A percentile compares a stretch with the other conserved stretches of the same genome.
These are phyloP conservation scores for Botrytis byssoidea DNA, from an alignment of 2,329 filamentous ascomycete genomes.

Conservation along the genomic window DNA sequence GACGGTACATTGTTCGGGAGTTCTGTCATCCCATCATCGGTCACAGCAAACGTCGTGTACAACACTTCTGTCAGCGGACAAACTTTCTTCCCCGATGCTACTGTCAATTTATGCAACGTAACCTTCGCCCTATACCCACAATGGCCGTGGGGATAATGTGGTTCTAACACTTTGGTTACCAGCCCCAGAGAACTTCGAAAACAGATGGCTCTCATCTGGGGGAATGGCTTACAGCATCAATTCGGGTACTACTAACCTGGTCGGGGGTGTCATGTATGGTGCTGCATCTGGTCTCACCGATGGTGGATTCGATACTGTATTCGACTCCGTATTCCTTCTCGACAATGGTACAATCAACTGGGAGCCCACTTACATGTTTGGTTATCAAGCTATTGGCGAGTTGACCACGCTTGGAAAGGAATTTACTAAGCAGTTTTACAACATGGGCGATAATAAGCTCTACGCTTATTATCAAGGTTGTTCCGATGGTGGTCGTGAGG, in stretches of 20 bases:
- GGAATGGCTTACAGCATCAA: too few species aligned
- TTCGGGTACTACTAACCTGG: too few species aligned
- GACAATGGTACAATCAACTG: constrained; percentile 43
- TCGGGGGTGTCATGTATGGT: constrained; percentile 37
- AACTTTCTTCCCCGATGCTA: not conserved
- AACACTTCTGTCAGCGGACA: not conserved
- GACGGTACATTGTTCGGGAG: not conserved
- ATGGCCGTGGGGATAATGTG: not conserved
- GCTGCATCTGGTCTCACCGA: constrained; percentile 49
- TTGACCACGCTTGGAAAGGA: constrained; percentile 45
- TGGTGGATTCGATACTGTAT: constrained; percentile 47
- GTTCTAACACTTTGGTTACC: too few species aligned
- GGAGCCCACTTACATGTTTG: constrained; percentile 42
- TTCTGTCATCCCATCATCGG: not conserved
- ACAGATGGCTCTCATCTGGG: too few species aligned
- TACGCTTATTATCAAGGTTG: constrained; percentile 42
- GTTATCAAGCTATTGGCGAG: constrained; percentile 42
- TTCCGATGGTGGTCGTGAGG: constrained; percentile 50
- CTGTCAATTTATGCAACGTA: not conserved
- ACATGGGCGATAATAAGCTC: constrained; percentile 27
- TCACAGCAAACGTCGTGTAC: not conserved
- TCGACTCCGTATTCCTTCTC: constrained; percentile 41
- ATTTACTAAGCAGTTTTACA: constrained; percentile 46
- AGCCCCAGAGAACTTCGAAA: too few species aligned
- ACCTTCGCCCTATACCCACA: not conserved